A percentile compares a stretch with the other conserved stretches of the same genome.
phyloP scores from a whole-genome alignment of 225 moss, liverwort and hornwort species.

The Bryum argenteum region DNA sequence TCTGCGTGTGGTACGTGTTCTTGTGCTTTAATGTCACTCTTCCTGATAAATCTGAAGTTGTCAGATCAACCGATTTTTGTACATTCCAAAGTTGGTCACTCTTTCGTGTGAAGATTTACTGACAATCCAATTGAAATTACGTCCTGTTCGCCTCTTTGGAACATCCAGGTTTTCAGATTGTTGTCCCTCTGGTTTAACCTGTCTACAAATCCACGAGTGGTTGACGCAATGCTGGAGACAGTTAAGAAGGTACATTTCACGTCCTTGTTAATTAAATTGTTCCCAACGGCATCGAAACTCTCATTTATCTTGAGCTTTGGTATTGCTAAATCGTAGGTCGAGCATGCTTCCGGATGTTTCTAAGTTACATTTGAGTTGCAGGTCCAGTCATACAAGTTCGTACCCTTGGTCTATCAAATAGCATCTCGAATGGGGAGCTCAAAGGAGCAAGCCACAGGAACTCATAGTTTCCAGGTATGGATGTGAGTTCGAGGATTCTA shows the following conservation, averaged over 20 bases:
- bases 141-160: constrained; percentile 24
- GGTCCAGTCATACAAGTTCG: constrained; percentile 93
- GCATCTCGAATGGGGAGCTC: constrained; percentile 89
- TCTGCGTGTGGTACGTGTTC: constrained; percentile 76
- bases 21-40: constrained; percentile 1
- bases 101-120: neutral
- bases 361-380: constrained; percentile 39
- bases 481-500: neutral
- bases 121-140: neutral
- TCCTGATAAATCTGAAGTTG: constrained; percentile 12
- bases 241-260: constrained; percentile 65
- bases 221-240: constrained; percentile 81
- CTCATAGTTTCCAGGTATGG: constrained; percentile 65
- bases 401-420: constrained; percentile 97
- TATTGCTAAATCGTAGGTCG: constrained; percentile 5
- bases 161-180: constrained; percentile 78
- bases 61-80: neutral
- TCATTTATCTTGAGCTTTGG: neutral
- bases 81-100: neutral
- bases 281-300: neutral
- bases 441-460: constrained; percentile 63
- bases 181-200: constrained; percentile 93
- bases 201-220: constrained; percentile 64
- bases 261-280: neutral
- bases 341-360: neutral